Conservation (phyloP, 768 basidiomycete genomes). For the Lentinula aciculospora region DNA sequence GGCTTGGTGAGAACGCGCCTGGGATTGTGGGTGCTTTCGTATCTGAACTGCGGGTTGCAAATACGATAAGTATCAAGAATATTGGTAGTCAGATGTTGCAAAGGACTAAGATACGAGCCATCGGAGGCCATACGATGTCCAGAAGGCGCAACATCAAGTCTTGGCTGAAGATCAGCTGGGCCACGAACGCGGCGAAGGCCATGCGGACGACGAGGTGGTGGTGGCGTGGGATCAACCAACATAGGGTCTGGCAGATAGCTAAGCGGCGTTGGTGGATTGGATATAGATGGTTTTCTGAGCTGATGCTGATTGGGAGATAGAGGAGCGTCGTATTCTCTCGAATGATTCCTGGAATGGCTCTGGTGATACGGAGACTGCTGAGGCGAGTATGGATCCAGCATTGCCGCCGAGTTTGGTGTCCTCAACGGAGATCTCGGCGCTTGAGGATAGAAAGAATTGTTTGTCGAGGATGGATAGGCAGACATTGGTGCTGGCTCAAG, state of each 20-base stretch:
- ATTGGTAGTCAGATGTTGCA: slow-evolving; percentile 74
- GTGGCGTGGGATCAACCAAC: slow-evolving; percentile 51
- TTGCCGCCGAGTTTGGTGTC: slow-evolving; percentile 35
- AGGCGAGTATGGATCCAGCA: slow-evolving; percentile 69
- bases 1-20: slow-evolving; percentile 96
- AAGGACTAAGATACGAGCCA: slow-evolving; percentile 55
- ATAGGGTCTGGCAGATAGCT: slow-evolving; percentile 52
- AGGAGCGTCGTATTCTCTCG: slow-evolving; percentile 44
- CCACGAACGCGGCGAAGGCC: slow-evolving; percentile 81
- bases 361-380: slow-evolving; percentile 57
- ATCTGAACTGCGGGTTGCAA: slow-evolving; percentile 92
- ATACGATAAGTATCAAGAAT: slow-evolving; percentile 89
- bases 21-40: slow-evolving; percentile 93
- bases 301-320: slow-evolving; percentile 56
- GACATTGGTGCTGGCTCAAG: slow-evolving; percentile 37
- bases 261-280: slow-evolving; percentile 69
- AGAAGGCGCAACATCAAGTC: slow-evolving; percentile 52
- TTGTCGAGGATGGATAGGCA: slow-evolving; percentile 24
- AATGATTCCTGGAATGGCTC: slow-evolving; percentile 44
- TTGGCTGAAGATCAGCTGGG: slow-evolving; percentile 71
- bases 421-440: slow-evolving; percentile 61
- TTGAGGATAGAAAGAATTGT: slow-evolving; percentile 60
- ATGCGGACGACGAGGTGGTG: slow-evolving; percentile 57
- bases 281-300: slow-evolving; percentile 50
- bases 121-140: slow-evolving; percentile 75